Evolutionary conservation across 495 filamentous ascomycete species (phyloP).

Genomic region (Hypoxylon intermedium): DNA sequence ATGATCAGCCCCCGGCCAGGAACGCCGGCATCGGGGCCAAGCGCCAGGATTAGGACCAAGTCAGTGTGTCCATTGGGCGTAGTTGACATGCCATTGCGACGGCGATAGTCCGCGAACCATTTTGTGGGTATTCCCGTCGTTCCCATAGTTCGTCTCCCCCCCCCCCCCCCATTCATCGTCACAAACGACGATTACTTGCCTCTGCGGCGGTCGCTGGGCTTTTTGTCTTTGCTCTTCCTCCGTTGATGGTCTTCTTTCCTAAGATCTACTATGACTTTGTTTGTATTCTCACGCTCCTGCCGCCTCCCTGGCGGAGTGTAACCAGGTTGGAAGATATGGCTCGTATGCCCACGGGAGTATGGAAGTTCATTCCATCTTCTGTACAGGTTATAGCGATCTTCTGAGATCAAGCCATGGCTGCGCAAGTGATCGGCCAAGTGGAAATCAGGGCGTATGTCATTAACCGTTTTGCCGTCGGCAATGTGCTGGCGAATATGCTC

Average conservation of each 20-base stretch:
- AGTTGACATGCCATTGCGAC: conserved; percentile 8
- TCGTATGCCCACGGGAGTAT: not conserved
- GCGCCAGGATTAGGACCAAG: not conserved
- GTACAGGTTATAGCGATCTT: conserved; percentile 3
- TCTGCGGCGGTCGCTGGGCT: not conserved
- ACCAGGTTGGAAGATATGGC: conserved; percentile 6
- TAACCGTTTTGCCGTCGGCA: conserved; percentile 13
- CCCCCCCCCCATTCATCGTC: conserved; percentile 6
- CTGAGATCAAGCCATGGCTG: conserved; percentile 23
- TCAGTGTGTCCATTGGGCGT: conserved; percentile 8
- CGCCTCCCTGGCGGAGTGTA: conserved; percentile 14
- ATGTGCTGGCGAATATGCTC: conserved; percentile 53
- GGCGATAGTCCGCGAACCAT: conserved; percentile 28
- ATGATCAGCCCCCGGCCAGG: not conserved
- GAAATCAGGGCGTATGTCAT: conserved; percentile 52
- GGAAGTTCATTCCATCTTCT: conserved; percentile 37
- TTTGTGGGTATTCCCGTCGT: conserved; percentile 15
- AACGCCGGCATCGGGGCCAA: conserved; percentile 11
- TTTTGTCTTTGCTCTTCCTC: conserved; percentile 4
- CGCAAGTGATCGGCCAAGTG: conserved; percentile 44
- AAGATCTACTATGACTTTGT: conserved; percentile 17
- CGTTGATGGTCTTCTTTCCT: conserved; percentile 27
- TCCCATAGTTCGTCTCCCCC: conserved; percentile 18
- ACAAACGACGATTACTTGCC: not conserved
- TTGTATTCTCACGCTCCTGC: not conserved